phyloP scores from a whole-genome alignment of 2,329 filamentous ascomycete genomes.

The Ophiocordyceps camponoti-saundersi region DNA sequence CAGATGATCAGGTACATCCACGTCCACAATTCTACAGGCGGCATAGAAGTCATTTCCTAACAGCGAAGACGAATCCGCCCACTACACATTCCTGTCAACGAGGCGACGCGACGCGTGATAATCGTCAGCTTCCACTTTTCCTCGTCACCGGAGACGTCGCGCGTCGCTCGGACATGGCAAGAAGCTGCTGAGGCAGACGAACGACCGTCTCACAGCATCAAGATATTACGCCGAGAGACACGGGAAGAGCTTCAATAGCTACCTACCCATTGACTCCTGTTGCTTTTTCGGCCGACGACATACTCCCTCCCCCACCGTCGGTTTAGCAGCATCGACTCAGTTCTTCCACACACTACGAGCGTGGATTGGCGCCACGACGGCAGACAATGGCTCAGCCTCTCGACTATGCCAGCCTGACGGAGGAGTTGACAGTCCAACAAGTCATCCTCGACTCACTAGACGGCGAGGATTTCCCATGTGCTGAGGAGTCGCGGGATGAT shows the following conservation, averaged over 20 bases:
- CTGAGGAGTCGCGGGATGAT: constrained; percentile 13
- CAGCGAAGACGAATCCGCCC: background rate
- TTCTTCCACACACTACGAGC: background rate
- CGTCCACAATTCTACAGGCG: background rate
- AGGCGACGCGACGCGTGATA: background rate
- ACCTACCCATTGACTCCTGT: too few species aligned
- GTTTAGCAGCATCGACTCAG: background rate
- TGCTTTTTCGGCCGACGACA: background rate
- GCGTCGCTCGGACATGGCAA: background rate
- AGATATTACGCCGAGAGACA: background rate
- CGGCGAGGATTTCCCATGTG: constrained; percentile 5
- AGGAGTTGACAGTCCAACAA: constrained; percentile 24
- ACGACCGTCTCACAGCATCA: background rate
- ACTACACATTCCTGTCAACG: background rate
- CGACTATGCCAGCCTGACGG: constrained; percentile 8
- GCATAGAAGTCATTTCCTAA: background rate
- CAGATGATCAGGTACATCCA: too few species aligned
- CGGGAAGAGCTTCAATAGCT: too few species aligned
- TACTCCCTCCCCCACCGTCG: background rate
- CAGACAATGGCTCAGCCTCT: background rate
- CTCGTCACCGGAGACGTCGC: background rate
- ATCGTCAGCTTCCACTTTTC: background rate
- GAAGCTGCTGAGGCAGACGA: background rate
- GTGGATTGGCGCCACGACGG: background rate
- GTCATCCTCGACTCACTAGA: constrained; percentile 25